Evolutionary conservation across 208 protist genomes (phyloP).

Genomic region (Acanthamoeba quina): DNA sequence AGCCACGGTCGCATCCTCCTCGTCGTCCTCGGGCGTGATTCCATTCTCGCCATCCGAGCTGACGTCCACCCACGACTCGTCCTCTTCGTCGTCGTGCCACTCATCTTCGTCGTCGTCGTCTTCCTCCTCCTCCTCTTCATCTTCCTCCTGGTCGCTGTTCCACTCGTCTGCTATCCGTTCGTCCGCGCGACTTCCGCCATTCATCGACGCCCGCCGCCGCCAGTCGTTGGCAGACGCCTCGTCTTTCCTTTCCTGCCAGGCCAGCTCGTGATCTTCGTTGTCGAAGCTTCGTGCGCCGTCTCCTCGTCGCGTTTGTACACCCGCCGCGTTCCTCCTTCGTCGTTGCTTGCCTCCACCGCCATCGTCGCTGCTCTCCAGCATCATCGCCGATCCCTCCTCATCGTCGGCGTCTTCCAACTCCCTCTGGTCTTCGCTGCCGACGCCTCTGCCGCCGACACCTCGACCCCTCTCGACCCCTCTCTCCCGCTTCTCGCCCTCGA

Average conservation of each 20-base stretch:
- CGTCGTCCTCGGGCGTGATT: background rate
- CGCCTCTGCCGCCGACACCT: background rate
- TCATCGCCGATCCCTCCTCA: background rate
- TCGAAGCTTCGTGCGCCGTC: background rate
- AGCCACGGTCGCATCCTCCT: background rate
- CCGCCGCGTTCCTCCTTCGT: background rate
- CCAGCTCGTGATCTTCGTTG: background rate
- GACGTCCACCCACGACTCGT: background rate
- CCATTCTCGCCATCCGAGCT: slow-evolving; percentile 4
- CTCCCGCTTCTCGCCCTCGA: slow-evolving; percentile 20
- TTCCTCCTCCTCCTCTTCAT: background rate
- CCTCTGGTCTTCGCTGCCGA: background rate
- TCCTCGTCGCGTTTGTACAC: slow-evolving; percentile 45
- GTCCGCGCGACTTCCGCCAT: background rate
- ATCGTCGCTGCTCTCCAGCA: background rate
- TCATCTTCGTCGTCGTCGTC: background rate
- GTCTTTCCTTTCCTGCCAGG: background rate
- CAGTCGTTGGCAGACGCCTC: background rate
- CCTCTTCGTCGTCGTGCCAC: background rate
- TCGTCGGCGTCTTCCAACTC: background rate
- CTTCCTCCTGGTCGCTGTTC: background rate
- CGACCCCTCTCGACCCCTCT: slow-evolving; percentile 1
- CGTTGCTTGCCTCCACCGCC: background rate
- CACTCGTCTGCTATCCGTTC: background rate
- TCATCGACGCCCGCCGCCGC: background rate